These are phyloP conservation scores for Wickerhamomyces hampshirensis DNA, from an alignment of 805 yeast species.

Conservation along the genomic window DNA sequence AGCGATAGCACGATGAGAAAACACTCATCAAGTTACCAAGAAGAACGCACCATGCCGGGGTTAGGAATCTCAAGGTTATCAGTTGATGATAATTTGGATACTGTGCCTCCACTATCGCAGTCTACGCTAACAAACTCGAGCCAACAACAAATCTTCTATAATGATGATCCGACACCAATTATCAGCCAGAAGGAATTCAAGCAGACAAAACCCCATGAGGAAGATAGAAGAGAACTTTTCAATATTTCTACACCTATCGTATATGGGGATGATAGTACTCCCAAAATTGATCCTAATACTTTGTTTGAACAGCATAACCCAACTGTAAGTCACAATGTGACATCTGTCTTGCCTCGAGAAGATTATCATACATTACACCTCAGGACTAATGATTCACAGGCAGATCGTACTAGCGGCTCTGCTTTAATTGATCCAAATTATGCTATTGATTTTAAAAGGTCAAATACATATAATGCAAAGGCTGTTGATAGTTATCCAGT, in stretches of 20 bases:
- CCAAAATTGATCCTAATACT: conserved; percentile 4
- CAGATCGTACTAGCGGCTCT: conserved; percentile 1
- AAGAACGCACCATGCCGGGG: conserved; percentile 3
- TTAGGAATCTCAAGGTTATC: conserved; percentile 16
- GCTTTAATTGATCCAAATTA: neutral
- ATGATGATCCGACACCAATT: conserved; percentile 22
- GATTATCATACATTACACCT: neutral
- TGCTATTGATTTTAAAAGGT: conserved; percentile 1
- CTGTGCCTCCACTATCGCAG: conserved; percentile 3
- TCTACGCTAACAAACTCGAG: neutral
- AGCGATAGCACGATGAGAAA: neutral
- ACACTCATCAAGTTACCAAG: neutral
- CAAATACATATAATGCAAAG: no score
- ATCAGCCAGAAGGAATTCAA: conserved; percentile 9
- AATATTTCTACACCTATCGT: no score
- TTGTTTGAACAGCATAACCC: conserved; percentile 1
- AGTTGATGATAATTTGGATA: conserved; percentile 2
- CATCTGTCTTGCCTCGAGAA: conserved; percentile 8
- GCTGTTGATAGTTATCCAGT: no score
- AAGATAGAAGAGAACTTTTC: no score
- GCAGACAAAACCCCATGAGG: no score
- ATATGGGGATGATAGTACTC: conserved; percentile 10
- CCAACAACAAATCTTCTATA: no score
- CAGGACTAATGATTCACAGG: conserved; percentile 2
- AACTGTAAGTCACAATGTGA: conserved; percentile 14